Evolutionary conservation across 1,284 basidiomycete genomes (phyloP), one percentile per base, ranked within the genome.

Genomic region (Gymnopus androsaceus): DNA sequence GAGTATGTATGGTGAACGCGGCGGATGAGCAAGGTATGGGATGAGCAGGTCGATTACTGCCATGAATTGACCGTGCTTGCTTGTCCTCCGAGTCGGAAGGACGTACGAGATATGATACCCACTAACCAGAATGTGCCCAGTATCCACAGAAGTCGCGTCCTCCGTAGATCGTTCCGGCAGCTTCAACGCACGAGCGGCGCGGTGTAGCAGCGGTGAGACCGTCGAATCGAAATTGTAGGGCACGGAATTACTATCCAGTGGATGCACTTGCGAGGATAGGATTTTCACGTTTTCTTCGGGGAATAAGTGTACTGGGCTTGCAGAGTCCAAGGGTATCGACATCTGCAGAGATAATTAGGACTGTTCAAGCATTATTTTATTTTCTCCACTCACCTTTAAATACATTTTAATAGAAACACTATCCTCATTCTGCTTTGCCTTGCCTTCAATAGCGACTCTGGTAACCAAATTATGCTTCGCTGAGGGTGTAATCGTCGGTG

Each of bases 211-310:
- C 11, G 87, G 87, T 6, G 73, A 82, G n/a, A 78, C 68, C 1
- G 78, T 70, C 0, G 85, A 79, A 2, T 87, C 87, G 68, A 90
- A 91, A 64, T 82, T 81, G 70, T 89, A 92, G 2, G 90, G 89
- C 2, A 76, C 77, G 5, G 85, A 88, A 58, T 81, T 80, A 53
- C 69, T 72, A 68, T 91, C 86, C 25, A 92, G 74, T 9, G 90
- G 89, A 63, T 92, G 90, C 3, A 90, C 81, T 65, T 87, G 80
- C 11, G 84, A 85, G 15, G 80, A 78, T 44, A 88, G 66, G 47
- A 92, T 80, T 67, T 88, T 90, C 54, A 92, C 70, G 64, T 87
- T 89, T 59, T 88, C 87, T 83, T 92, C 89, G 88, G 64, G 30
- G 46, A 44, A 45, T 51, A 21, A 33, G 0, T n/a, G 78, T 34